Base-by-base conservation (phyloP, 345 rosid species). In the Noccaea bulbosa region DNA sequence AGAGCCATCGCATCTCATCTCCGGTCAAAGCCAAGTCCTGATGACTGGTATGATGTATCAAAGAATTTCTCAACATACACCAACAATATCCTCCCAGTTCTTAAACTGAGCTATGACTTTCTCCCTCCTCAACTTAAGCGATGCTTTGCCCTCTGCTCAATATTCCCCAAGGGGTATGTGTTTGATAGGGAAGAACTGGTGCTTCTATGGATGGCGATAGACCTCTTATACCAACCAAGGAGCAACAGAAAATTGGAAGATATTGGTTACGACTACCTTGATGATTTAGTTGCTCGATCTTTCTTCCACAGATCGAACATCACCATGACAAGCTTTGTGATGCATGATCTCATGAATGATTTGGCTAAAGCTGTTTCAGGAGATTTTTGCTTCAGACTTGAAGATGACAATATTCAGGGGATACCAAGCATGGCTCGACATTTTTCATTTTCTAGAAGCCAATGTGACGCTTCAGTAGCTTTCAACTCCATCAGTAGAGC, bases 321-420 rank as follows among this genome's bases (percentile, higher is more conserved):
- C 69, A 76, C 39, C 50, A 68, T 17, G 71, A 54, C 64, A 62
- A 34, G 62, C 35, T 76, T 71, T 37, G 70, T 69, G 62, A 79
- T 81, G 82, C 82, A 81, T 57, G 80, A 81, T 71, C 75, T 81
- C 43, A 65, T 78, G 70, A 74, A 72, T 72, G 84, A 81, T 68
- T 48, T 81, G 73, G 82, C 84, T 32, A 69, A 73, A 62, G 76
- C 37, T 55, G 65, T 73, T 44, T 73, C 80, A 15, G 78, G 78
- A 52, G 78, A 79, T 35, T 79, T 79, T 76, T 76, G 80, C 44
- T 55, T 76, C 43, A 75, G 77, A 70, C 54, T 35, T 48, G 82
- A 79, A 56, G 74, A 59, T 57, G 71, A 72, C 63, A 67, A 34
- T 7, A 51, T 27, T 35, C 24, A 11, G 34, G 54, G 56, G 35